Evolutionary conservation across 225 moss, liverwort and hornwort genomes (phyloP).

Genomic region (Antitrichia curtipendula): DNA sequence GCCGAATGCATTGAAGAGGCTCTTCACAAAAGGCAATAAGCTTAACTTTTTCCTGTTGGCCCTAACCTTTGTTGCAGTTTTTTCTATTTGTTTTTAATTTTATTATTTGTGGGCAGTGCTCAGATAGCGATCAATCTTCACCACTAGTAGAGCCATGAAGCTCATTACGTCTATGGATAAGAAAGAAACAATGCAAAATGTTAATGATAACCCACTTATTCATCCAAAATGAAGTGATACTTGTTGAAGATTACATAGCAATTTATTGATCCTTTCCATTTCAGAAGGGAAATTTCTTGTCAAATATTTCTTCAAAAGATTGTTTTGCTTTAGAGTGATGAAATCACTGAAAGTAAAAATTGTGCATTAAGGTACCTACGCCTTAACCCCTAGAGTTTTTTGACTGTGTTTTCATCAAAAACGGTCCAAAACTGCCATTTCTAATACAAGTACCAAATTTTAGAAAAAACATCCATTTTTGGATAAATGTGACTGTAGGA

Average conservation of each 20-base stretch:
- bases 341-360: background rate
- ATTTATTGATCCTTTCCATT: too few relatives aligned
- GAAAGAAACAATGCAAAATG: background rate
- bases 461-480: too few relatives aligned
- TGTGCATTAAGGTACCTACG: too few relatives aligned
- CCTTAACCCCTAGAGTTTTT: too few relatives aligned
- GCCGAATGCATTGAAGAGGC: too few relatives aligned
- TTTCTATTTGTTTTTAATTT: background rate
- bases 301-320: background rate
- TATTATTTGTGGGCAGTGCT: background rate
- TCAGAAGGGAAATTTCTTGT: too few relatives aligned
- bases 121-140: accelerated
- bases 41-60: background rate
- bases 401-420: too few relatives aligned
- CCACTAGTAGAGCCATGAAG: background rate
- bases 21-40: background rate
- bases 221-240: background rate
- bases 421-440: too few relatives aligned
- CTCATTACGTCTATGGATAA: too few relatives aligned
- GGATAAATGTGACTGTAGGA: too few relatives aligned
- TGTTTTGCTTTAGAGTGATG: background rate
- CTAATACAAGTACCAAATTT: too few relatives aligned
- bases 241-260: background rate
- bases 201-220: too few relatives aligned
- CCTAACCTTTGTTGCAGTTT: background rate